Percentiles rank a stretch among this genome's conserved stretches.
These are phyloP conservation scores for Trichophyton rubrum DNA, from an alignment of 2,329 filamentous ascomycete species.

Conservation along the genomic window DNA sequence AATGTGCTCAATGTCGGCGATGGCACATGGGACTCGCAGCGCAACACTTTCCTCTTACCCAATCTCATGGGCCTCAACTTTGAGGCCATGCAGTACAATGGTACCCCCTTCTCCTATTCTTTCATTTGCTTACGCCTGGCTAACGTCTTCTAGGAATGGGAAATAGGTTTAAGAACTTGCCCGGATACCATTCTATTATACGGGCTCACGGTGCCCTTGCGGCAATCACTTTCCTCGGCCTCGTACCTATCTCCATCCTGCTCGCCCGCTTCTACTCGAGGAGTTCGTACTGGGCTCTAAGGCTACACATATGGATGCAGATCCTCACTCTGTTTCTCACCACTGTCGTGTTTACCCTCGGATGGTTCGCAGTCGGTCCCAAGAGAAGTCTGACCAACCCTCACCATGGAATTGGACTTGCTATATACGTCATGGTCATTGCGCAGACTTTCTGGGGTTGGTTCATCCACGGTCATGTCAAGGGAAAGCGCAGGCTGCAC, in stretches of 20 bases:
- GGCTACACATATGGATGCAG: constrained; percentile 52
- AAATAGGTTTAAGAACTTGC: constrained; percentile 49
- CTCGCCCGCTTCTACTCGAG: constrained; percentile 49
- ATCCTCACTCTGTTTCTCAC: constrained; percentile 47
- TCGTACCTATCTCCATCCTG: constrained; percentile 49
- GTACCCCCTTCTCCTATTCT: constrained; percentile 22
- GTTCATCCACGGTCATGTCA: constrained; percentile 43
- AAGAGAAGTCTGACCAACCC: constrained; percentile 50
- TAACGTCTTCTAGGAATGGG: constrained; percentile 44
- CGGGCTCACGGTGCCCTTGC: constrained; percentile 49
- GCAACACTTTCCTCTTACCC: constrained; percentile 52
- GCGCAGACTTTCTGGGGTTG: constrained; percentile 48
- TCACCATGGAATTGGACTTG: constrained; percentile 54
- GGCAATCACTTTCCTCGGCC: constrained; percentile 47
- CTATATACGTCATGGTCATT: constrained; percentile 49
- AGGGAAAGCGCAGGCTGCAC: constrained; percentile 40
- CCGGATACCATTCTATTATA: constrained; percentile 47
- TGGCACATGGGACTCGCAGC: constrained; percentile 51
- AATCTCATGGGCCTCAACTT: constrained; percentile 54
- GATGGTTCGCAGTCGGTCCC: constrained; percentile 52
- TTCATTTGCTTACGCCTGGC: neutral
- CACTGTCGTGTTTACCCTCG: constrained; percentile 50
- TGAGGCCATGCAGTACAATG: constrained; percentile 55
- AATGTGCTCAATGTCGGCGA: constrained; percentile 52
- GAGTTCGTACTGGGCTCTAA: constrained; percentile 40